Base-by-base conservation (phyloP, 2,329 filamentous ascomycete genomes). In the Corynespora cassiicola region DNA sequence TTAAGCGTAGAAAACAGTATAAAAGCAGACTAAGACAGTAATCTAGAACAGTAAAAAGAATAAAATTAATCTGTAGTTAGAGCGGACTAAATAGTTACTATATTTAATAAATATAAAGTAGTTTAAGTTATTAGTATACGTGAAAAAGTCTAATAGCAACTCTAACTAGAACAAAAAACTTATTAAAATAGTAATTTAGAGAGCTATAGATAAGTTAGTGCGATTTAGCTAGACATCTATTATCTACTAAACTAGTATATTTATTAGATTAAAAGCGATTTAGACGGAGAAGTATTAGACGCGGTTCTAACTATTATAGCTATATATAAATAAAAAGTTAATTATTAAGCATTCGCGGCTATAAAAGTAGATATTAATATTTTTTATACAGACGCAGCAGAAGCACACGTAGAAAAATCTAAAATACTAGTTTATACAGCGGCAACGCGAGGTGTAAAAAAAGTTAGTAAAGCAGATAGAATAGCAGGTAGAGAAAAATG, bases 281-380 rank as follows among this genome's bases (percentile, higher is more conserved):
- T 36, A 31, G 7, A 56, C 33, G 12, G 36, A 55, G 45, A 50
- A 48, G 42, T 26, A 52, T 28, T 21, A 54, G 45, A 57, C 45
- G 18, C 15, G 32, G 28, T 54, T 41, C 36, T 9, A 36, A 39
- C 45, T 34, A 22, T 44, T 50, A 27, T 25, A 54, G 43, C 33
- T 24, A 30, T 54, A 54, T 34, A 50, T 43, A 23, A 45, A 52
- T 22, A 16, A 36, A 29, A 39, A 44, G 32, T 24, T 26, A 17
- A 43, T 56, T 14, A 19, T 19, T n/a, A 26, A 47, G 12, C 23
- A 46, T 10, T 17, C 29, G 7, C 22, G 28, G 37, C 45, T 26
- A 15, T 56, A 28, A 44, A 32, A 50, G 45, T 28, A 54, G 36
- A 39, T 54, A 30, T 41, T 54, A 32, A 54, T 56, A 24, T 54